phyloP scores from a whole-genome alignment of 1,284 basidiomycete species.

The Sanghuangporus sanghuang region DNA sequence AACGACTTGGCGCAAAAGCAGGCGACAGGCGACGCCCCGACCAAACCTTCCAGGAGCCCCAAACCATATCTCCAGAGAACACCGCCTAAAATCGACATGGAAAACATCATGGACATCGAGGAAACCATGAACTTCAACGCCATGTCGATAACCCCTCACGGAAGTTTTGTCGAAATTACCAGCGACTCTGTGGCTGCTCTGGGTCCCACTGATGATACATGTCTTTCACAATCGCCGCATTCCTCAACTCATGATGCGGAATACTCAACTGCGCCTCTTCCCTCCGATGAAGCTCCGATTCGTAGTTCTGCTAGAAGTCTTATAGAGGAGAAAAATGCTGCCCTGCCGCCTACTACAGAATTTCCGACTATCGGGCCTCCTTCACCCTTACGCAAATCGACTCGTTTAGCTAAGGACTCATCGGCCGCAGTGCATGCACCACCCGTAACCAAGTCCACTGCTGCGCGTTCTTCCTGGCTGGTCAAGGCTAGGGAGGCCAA shows the following conservation, averaged over 20 bases:
- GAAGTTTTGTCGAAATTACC: conserved; percentile 17
- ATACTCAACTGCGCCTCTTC: not conserved
- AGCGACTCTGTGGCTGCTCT: conserved; percentile 3
- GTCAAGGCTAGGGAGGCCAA: conserved; percentile 71
- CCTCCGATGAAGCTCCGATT: not conserved
- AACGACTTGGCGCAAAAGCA: not conserved
- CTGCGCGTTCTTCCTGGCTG: conserved; percentile 67
- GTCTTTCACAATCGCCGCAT: conserved; percentile 5
- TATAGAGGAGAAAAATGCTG: conserved; percentile 7
- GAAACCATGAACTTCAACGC: conserved; percentile 11
- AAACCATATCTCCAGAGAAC: not conserved
- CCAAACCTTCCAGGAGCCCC: not conserved
- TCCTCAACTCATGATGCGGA: not conserved
- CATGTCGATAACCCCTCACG: conserved; percentile 23
- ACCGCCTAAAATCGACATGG: conserved; percentile 13
- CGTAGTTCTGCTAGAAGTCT: not conserved
- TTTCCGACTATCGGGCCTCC: conserved; percentile 61
- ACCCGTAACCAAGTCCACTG: conserved; percentile 37
- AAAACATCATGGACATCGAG: conserved; percentile 18
- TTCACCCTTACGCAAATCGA: conserved; percentile 63
- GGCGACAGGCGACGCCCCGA: not conserved
- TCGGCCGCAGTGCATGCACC: conserved; percentile 24
- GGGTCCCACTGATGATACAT: not conserved
- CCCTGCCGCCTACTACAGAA: conserved; percentile 29
- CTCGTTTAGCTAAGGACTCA: conserved; percentile 44